phyloP scores from a whole-genome alignment of 2,329 filamentous ascomycete species.

The Xylaria digitata region DNA sequence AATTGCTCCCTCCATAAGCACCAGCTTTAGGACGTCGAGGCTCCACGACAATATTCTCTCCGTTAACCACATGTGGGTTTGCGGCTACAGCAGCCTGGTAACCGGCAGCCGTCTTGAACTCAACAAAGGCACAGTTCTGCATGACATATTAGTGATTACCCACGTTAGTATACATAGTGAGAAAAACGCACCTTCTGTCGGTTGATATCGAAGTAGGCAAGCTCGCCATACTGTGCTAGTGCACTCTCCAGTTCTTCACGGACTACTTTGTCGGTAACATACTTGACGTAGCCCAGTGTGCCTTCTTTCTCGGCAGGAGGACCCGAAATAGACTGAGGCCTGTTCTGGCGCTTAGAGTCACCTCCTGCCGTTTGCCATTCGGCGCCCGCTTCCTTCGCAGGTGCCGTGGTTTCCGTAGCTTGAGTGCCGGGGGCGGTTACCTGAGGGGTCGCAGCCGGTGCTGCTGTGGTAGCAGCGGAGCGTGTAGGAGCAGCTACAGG shows the following conservation, averaged over 20 bases:
- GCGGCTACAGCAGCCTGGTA: conserved; percentile 85
- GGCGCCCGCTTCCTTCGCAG: conserved; percentile 65
- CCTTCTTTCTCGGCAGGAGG: conserved; percentile 76
- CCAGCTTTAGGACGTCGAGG: conserved; percentile 83
- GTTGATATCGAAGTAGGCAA: conserved; percentile 81
- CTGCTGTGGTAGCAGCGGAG: conserved; percentile 53
- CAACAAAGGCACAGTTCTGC: conserved; percentile 96
- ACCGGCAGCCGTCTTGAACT: conserved; percentile 83
- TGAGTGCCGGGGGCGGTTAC: conserved; percentile 58
- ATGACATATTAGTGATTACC: conserved; percentile 45
- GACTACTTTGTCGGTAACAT: conserved; percentile 89
- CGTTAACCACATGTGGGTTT: conserved; percentile 87
- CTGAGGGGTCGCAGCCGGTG: conserved; percentile 55
- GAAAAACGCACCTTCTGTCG: conserved; percentile 76
- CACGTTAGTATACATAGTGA: not conserved
- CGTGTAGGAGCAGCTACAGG: conserved; percentile 55
- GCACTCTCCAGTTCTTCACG: conserved; percentile 76
- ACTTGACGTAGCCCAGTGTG: conserved; percentile 92
- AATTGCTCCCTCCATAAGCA: conserved; percentile 77
- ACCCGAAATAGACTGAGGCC: conserved; percentile 73
- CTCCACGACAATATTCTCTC: conserved; percentile 86
- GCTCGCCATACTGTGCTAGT: conserved; percentile 77
- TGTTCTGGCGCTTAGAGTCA: conserved; percentile 85
- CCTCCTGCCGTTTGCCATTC: conserved; percentile 92
- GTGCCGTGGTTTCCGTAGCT: conserved; percentile 46